Percentiles rank a stretch among this genome's conserved stretches.
Evolutionary conservation across 768 basidiomycete species (phyloP).

Genomic region (Exsudoporus frostii): DNA sequence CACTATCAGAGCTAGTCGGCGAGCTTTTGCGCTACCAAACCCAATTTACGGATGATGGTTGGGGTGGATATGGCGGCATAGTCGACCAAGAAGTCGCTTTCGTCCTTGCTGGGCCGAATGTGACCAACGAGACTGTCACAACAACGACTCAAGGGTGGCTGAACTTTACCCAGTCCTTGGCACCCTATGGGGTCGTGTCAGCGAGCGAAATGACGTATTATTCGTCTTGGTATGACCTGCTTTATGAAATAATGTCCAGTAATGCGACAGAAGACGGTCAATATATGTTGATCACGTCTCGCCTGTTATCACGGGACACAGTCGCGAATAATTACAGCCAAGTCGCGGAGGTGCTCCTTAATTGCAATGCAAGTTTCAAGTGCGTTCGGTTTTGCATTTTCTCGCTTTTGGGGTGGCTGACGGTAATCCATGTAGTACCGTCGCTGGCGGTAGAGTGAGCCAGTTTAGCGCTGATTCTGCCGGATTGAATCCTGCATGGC

Average conservation of each 20-base stretch:
- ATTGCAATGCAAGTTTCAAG: neutral
- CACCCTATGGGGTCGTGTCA: slow-evolving; percentile 17
- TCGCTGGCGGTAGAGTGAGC: slow-evolving; percentile 45
- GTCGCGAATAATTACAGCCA: slow-evolving; percentile 20
- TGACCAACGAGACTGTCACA: slow-evolving; percentile 33
- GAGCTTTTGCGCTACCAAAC: slow-evolving; percentile 36
- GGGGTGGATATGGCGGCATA: slow-evolving; percentile 39
- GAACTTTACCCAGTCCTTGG: slow-evolving; percentile 15
- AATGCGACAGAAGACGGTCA: slow-evolving; percentile 20
- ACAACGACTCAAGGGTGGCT: slow-evolving; percentile 33
- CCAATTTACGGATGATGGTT: slow-evolving; percentile 38
- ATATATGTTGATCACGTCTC: slow-evolving; percentile 15
- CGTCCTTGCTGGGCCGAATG: slow-evolving; percentile 26
- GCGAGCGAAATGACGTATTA: slow-evolving; percentile 22
- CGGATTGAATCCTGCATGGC: slow-evolving; percentile 49
- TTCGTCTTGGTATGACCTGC: slow-evolving; percentile 27
- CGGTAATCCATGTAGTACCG: slow-evolving; percentile 28
- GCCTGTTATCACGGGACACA: slow-evolving; percentile 33
- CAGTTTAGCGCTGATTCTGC: slow-evolving; percentile 34
- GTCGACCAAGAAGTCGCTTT: slow-evolving; percentile 4
- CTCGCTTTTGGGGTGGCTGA: neutral
- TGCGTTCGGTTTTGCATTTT: neutral
- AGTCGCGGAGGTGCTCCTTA: slow-evolving; percentile 22
- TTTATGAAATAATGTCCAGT: slow-evolving; percentile 8
- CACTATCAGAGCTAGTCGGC: slow-evolving; percentile 29